Conservation (phyloP, 495 filamentous ascomycete species). For the Aspergillus homomorphus region DNA sequence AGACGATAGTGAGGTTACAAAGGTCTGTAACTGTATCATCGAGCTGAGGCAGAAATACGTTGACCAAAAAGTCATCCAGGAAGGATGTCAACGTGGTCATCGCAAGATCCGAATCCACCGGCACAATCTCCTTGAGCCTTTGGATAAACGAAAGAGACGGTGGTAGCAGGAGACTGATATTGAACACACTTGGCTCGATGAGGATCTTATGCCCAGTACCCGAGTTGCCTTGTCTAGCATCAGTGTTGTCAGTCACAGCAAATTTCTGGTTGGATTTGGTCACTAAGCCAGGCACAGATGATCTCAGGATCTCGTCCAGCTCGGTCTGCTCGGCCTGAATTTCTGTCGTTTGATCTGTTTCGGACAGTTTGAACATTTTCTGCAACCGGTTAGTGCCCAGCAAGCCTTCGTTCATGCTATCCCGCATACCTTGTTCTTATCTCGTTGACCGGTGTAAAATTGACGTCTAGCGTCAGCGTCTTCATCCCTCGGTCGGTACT, state of each 20-base stretch:
- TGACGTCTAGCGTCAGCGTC: conserved; percentile 53
- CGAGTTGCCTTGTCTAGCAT: conserved; percentile 45
- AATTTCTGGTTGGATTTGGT: conserved; percentile 61
- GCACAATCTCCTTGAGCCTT: conserved; percentile 86
- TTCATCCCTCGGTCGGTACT: conserved; percentile 49
- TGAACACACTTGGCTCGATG: conserved; percentile 94
- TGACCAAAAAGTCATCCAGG: conserved; percentile 96
- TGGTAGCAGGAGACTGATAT: conserved; percentile 90
- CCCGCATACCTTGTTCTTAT: conserved; percentile 58
- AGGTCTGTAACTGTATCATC: conserved; percentile 93
- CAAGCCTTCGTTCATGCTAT: background rate
- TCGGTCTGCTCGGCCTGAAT: conserved; percentile 81
- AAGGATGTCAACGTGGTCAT: conserved; percentile 89
- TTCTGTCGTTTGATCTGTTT: conserved; percentile 73
- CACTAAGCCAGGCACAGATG: conserved; percentile 89
- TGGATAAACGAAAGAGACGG: conserved; percentile 93
- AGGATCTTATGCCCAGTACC: conserved; percentile 80
- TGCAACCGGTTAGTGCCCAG: conserved; percentile 30
- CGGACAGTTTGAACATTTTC: conserved; percentile 86
- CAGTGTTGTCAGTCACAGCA: conserved; percentile 33
- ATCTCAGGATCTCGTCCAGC: conserved; percentile 80
- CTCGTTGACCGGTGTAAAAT: conserved; percentile 58
- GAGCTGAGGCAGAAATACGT: conserved; percentile 94
- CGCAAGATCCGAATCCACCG: conserved; percentile 75
- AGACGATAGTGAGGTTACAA: conserved; percentile 75